Evolutionary conservation across 768 basidiomycete species (phyloP).

Genomic region (Pulveroboletus sp.): DNA sequence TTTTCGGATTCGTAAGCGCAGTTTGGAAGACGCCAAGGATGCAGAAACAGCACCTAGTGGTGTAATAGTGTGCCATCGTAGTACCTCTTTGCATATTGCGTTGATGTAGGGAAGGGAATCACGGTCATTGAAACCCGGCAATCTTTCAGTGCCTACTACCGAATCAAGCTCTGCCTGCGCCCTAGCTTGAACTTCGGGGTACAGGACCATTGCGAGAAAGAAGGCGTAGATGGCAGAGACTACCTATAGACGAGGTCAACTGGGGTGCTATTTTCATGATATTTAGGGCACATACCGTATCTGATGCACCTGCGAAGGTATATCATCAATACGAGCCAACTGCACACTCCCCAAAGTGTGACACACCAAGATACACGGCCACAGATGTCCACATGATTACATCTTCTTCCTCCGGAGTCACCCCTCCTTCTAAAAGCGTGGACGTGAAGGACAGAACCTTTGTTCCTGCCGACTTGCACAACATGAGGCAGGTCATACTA

Average conservation of each 20-base stretch:
- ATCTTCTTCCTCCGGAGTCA: constrained; percentile 17
- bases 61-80: constrained; percentile 20
- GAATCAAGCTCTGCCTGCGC: constrained; percentile 25
- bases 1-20: not conserved
- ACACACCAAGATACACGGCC: constrained; percentile 9
- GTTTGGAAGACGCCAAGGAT: constrained; percentile 14
- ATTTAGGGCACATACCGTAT: constrained; percentile 36
- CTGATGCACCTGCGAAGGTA: constrained; percentile 38
- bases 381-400: constrained; percentile 18
- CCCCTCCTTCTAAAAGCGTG: constrained; percentile 8
- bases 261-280: constrained; percentile 32
- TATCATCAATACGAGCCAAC: not conserved
- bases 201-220: constrained; percentile 25
- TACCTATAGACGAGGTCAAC: constrained; percentile 1
- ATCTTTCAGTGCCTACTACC: constrained; percentile 18
- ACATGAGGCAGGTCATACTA: constrained; percentile 4
- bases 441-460: constrained; percentile 21
- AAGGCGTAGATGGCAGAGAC: constrained; percentile 18
- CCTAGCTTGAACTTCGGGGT: constrained; percentile 22
- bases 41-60: constrained; percentile 19
- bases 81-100: constrained; percentile 24
- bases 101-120: constrained; percentile 25
- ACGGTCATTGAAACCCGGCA: constrained; percentile 20
- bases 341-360: accelerated
- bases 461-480: constrained; percentile 13